These are phyloP conservation scores for Mimosa pudica DNA, from an alignment of 306 rosid genomes.

Conservation along the genomic window DNA sequence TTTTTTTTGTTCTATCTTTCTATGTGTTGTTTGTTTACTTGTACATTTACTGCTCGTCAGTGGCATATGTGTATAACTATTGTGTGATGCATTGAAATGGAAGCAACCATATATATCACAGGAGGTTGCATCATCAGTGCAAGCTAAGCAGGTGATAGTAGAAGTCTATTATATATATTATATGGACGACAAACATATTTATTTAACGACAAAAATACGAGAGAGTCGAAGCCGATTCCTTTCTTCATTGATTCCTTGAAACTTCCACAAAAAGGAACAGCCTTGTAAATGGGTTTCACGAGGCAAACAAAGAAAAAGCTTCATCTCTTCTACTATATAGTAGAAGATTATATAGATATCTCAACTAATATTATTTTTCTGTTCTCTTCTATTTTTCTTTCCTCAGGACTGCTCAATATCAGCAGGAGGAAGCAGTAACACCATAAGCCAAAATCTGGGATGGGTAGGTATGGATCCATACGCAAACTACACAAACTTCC, in stretches of 20 bases:
- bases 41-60: background rate
- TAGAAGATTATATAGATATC: too few relatives aligned
- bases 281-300: constrained; percentile 17
- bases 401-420: constrained; percentile 71
- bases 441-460: constrained; percentile 52
- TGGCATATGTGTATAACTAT: background rate
- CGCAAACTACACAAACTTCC: constrained; percentile 47
- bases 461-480: constrained; percentile 73
- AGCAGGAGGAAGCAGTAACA: constrained; percentile 53
- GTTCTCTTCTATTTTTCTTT: background rate
- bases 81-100: background rate
- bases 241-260: constrained; percentile 31
- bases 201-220: constrained; percentile 30
- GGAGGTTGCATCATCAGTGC: constrained; percentile 12
- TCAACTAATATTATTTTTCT: background rate
- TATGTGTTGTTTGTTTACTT: background rate
- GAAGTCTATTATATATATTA: background rate
- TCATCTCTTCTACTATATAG: background rate
- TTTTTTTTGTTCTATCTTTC: background rate
- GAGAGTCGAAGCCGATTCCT: background rate
- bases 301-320: constrained; percentile 7
- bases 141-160: constrained; percentile 28
- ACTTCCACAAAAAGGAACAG: constrained; percentile 39
- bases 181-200: background rate
- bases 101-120: background rate